Percentiles rank a stretch among this genome's conserved stretches.
These are phyloP conservation scores for Rhexocercosporidium sp. DNA, from an alignment of 2,329 filamentous ascomycete species.

Conservation along the genomic window DNA sequence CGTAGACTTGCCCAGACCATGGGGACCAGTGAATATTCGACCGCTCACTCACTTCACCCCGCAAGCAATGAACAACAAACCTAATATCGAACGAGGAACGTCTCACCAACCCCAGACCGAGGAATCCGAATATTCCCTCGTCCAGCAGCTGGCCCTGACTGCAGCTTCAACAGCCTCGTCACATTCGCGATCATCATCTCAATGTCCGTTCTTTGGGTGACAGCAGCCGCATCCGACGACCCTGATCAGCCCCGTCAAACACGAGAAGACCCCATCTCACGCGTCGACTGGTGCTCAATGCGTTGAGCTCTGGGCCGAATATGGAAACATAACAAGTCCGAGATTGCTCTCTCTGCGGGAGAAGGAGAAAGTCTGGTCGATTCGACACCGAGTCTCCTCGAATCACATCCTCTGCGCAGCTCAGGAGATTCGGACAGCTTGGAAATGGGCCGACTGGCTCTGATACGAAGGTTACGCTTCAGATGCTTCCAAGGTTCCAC, in stretches of 20 bases:
- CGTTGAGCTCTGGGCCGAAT: slow-evolving; percentile 3
- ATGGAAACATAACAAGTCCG: not conserved
- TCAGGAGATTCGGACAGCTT: not conserved
- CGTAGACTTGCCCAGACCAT: not conserved
- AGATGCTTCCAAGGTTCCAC: not conserved
- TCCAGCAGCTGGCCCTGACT: not conserved
- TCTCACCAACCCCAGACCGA: not conserved
- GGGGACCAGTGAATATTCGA: not conserved
- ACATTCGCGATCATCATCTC: not conserved
- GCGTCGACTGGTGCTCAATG: slow-evolving; percentile 6
- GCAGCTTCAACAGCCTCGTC: not conserved
- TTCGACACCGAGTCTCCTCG: not conserved
- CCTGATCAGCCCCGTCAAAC: slow-evolving; percentile 5
- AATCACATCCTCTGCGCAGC: not conserved
- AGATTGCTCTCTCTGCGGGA: not conserved
- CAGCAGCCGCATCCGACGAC: not conserved
- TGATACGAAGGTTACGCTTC: slow-evolving; percentile 1
- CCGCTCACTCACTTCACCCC: too few relatives aligned
- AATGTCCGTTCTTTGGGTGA: not conserved
- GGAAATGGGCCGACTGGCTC: slow-evolving; percentile 5
- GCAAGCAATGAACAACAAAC: too few relatives aligned
- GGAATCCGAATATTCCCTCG: not conserved
- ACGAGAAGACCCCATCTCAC: not conserved
- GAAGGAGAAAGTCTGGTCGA: not conserved
- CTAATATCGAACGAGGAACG: not conserved